Base-by-base conservation (phyloP, 2,329 filamentous ascomycete genomes). In the Pseudogymnoascus sp. region DNA sequence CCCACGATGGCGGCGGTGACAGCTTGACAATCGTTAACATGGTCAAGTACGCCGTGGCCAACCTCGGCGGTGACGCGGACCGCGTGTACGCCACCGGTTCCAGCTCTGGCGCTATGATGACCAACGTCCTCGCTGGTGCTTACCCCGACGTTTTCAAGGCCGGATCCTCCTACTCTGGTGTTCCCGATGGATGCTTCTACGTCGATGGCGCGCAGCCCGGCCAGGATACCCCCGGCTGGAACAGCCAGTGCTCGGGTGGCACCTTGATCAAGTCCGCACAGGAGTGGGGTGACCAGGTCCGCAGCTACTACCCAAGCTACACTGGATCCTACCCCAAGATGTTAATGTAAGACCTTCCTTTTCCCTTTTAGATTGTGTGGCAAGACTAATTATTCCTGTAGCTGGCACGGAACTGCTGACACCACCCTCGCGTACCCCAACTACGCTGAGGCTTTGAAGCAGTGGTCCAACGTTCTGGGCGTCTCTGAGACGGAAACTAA, bases 11-110 rank as follows among this genome's bases (percentile, higher is more conserved):
- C 5, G 82, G 83, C 22, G 81, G 81, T 2, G 80, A 86, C 69
- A 81, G 77, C 57, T 78, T 79, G 39, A 76, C 77, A 0, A 82
- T 86, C 61, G 80, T 78, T 18, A 83, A 81, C 67, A 86, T 86
- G 82, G 81, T 85, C 58, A 74, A 71, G 39, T 85, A 82, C 65
- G 75, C 81, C 2, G 70, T 85, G n/a, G 65, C 69, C 7, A 76
- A 76, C 67, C 84, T 85, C 70, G 73, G 74, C 1, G 82, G 75
- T 22, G 79, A 86, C 66, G 67, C 76, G 25, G 73, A 68, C 63
- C 76, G 75, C 61, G 80, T 86, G 1, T 86, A 79, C 63, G 80
- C 80, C 1, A 82, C 80, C 0, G 83, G 84, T 2, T 70, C 70
- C 0, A 76, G 72, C 3, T 79, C 77, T 0, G 79, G 78, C 1